phyloP scores from a whole-genome alignment of 2,329 filamentous ascomycete genomes.

The Aspergillus pseudotamarii region DNA sequence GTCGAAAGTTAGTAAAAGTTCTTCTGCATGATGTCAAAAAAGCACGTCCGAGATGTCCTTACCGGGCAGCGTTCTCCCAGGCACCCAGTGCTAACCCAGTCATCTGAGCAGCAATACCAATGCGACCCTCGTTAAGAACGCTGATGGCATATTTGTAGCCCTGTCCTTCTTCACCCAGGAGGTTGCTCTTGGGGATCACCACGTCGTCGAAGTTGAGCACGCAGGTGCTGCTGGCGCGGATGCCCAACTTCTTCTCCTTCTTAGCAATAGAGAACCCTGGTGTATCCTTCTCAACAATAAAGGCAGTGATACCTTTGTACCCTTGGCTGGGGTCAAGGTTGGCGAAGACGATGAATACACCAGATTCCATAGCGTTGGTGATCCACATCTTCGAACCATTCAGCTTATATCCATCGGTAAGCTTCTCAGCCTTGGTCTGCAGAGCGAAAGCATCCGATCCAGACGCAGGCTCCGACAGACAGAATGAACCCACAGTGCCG shows the following conservation, averaged over 20 bases:
- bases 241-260: constrained; percentile 99
- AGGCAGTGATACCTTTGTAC: constrained; percentile 96
- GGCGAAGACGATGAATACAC: constrained; percentile 96
- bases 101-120: constrained; percentile 98
- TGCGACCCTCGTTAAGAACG: constrained; percentile 92
- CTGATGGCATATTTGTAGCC: constrained; percentile 98
- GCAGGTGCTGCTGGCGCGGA: constrained; percentile 92
- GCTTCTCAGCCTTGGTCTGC: constrained; percentile 85
- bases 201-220: constrained; percentile 98
- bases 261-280: constrained; percentile 94
- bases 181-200: constrained; percentile 80
- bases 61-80: constrained; percentile 89
- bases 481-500: constrained; percentile 86
- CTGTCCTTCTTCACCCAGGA: constrained; percentile 84
- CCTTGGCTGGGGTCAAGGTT: constrained; percentile 90
- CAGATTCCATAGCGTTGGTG: constrained; percentile 92
- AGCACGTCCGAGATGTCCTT: constrained; percentile 28
- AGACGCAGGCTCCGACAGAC: constrained; percentile 86
- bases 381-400: constrained; percentile 99
- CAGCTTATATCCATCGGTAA: constrained; percentile 80
- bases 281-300: constrained; percentile 87
- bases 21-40: not conserved
- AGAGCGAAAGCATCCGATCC: constrained; percentile 96
- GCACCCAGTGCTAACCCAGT: constrained; percentile 92
- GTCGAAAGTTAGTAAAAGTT: constrained; percentile 10